A percentile compares a stretch with the other conserved stretches of the same genome.
These are phyloP conservation scores for Lathyrus oleraceus DNA, from an alignment of 306 rosid genomes.

Conservation along the genomic window DNA sequence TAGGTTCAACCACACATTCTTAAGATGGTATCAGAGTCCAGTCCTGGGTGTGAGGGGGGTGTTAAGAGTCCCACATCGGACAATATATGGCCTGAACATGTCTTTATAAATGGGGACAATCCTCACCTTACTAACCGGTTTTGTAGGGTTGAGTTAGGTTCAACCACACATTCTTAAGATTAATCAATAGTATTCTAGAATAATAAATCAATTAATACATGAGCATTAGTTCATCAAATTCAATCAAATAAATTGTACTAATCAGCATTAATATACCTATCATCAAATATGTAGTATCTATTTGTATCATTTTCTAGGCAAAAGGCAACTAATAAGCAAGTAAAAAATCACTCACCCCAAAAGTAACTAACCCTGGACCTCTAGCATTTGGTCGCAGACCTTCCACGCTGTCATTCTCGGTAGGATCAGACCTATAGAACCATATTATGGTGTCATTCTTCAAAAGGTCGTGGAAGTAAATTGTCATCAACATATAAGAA, in stretches of 20 bases:
- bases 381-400: conserved; percentile 96
- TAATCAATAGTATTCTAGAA: conserved; percentile 12
- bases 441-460: conserved; percentile 39
- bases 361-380: conserved; percentile 98
- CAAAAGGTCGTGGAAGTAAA: conserved; percentile 2
- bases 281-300: conserved; percentile 5
- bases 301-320: conserved; percentile 6
- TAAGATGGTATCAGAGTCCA: too few relatives aligned
- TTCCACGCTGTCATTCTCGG: conserved; percentile 96
- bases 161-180: too few relatives aligned
- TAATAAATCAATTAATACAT: conserved; percentile 8
- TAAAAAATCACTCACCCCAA: conserved; percentile 82
- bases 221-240: conserved; percentile 29
- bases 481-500: conserved; percentile 26
- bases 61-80: too few relatives aligned
- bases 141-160: too few relatives aligned
- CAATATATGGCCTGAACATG: too few relatives aligned
- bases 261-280: conserved; percentile 1
- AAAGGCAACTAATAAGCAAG: neutral
- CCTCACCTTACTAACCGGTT: too few relatives aligned
- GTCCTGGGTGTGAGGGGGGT: too few relatives aligned
- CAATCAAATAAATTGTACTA: conserved; percentile 10
- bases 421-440: conserved; percentile 89
- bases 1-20: too few relatives aligned
- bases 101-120: too few relatives aligned